Evolutionary conservation across 2,329 filamentous ascomycete species (phyloP), one percentile per base, ranked within the genome.

Genomic region (Elsinoe ampelina): DNA sequence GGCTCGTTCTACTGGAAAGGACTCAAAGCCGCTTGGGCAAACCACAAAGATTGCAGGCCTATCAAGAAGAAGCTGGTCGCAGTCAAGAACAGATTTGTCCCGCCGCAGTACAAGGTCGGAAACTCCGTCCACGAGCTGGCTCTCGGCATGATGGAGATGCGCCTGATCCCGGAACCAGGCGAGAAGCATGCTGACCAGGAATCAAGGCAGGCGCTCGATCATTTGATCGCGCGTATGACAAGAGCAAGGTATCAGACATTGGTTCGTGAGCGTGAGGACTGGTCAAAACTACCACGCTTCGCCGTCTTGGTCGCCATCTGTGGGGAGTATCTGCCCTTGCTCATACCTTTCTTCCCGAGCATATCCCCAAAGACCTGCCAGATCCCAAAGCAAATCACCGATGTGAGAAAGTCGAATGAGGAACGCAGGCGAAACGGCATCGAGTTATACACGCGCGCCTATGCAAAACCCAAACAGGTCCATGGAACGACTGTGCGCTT

Each of bases 1-100:
- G 64, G 86, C 8, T 71, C 72, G 35, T 97, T 97, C 79, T 97
- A 96, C 82, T 95, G 93, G 72, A 79, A 82, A 1, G 92, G 91
- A 15, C 72, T 95, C 32, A 83, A 84, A 66, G 83, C 86, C 64
- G 83, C 95, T 54, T 83, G 82, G 68, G 72, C 75, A 58, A 95
- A 95, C 62, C 75, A 77, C 62, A 72, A 74, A 58, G 65, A 73
- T 8, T 69, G 75, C 0, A 43, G 54, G 32, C 39, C 41, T 1
- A 35, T 61, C 13, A 39, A 55, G 10, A 22, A 58, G 19, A 19
- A 22, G 15, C 12, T 52, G 34, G 2, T 57, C n/a, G 56, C 52
- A 7, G 45, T 48, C 32, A 55, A 60, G 12, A 57, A 60, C 22
- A 20, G 6, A 15, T 35, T 50, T 19, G 45, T 30, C 7, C 26